Evolutionary conservation across 2,329 filamentous ascomycete genomes (phyloP).

Genomic region (Colletotrichum truncatum): DNA sequence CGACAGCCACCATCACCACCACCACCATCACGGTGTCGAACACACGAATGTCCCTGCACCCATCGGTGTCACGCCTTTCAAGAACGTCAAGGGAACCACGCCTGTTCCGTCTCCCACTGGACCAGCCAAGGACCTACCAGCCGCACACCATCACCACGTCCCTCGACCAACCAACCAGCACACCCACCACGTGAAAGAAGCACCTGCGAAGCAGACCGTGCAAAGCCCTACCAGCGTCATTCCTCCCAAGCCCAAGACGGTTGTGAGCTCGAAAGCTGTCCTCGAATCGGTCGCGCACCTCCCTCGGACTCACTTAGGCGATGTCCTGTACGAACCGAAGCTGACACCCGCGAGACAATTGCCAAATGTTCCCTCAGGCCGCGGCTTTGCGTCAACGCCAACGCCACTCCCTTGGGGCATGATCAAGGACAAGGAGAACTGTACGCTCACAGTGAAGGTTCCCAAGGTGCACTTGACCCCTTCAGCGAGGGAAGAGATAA

Average conservation of each 20-base stretch:
- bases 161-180: slow-evolving; percentile 44
- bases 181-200: slow-evolving; percentile 26
- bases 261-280: slow-evolving; percentile 74
- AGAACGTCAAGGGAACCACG: slow-evolving; percentile 57
- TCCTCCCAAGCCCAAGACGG: slow-evolving; percentile 70
- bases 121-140: slow-evolving; percentile 44
- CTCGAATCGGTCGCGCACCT: slow-evolving; percentile 75
- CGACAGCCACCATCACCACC: slow-evolving; percentile 64
- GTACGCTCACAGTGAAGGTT: slow-evolving; percentile 88
- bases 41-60: slow-evolving; percentile 50
- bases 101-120: slow-evolving; percentile 56
- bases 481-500: slow-evolving; percentile 82
- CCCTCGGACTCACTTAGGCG: slow-evolving; percentile 84
- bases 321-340: slow-evolving; percentile 80
- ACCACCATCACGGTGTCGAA: slow-evolving; percentile 64
- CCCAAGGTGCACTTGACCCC: slow-evolving; percentile 79
- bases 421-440: slow-evolving; percentile 82
- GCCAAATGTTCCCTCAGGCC: slow-evolving; percentile 47
- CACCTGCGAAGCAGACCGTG: slow-evolving; percentile 37
- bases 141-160: slow-evolving; percentile 56
- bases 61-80: slow-evolving; percentile 54
- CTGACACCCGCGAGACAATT: slow-evolving; percentile 64
- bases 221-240: slow-evolving; percentile 51
- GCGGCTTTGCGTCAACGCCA: slow-evolving; percentile 64
- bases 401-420: slow-evolving; percentile 79